phyloP scores from a whole-genome alignment of 1,139 yeast genomes.

The Taiozyma onychis region DNA sequence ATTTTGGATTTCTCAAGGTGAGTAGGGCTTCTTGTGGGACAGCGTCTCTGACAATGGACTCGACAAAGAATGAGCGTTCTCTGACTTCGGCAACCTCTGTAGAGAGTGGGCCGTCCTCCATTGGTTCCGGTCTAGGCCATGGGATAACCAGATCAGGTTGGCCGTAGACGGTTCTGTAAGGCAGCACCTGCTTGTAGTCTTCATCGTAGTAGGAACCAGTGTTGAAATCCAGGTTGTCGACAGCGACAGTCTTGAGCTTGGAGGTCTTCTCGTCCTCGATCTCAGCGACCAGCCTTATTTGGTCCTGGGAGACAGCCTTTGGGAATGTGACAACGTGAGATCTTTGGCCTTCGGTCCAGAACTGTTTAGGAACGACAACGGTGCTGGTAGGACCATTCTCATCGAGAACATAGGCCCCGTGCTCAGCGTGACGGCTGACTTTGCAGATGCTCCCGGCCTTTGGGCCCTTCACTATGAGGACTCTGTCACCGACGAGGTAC shows the following conservation, averaged over 20 bases:
- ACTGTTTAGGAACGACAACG: slow-evolving; percentile 57
- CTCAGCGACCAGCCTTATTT: slow-evolving; percentile 74
- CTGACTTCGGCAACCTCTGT: slow-evolving; percentile 58
- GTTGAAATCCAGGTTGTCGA: slow-evolving; percentile 62
- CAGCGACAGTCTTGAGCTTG: slow-evolving; percentile 58
- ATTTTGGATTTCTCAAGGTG: slow-evolving; percentile 66
- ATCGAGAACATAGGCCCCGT: slow-evolving; percentile 49
- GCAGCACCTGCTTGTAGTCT: slow-evolving; percentile 68
- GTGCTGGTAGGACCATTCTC: slow-evolving; percentile 51
- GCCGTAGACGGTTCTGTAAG: slow-evolving; percentile 71
- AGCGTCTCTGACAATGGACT: slow-evolving; percentile 60
- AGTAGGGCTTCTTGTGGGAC: slow-evolving; percentile 61
- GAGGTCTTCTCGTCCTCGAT: slow-evolving; percentile 62
- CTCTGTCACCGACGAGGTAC: slow-evolving; percentile 58
- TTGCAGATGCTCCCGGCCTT: slow-evolving; percentile 70
- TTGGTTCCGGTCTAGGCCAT: slow-evolving; percentile 78
- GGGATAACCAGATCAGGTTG: slow-evolving; percentile 65
- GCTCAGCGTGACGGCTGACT: slow-evolving; percentile 38
- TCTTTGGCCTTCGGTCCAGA: slow-evolving; percentile 70
- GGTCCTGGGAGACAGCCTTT: slow-evolving; percentile 52
- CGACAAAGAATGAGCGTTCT: slow-evolving; percentile 72
- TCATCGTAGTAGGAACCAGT: slow-evolving; percentile 65
- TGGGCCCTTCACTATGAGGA: slow-evolving; percentile 60
- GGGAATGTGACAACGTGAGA: slow-evolving; percentile 61
- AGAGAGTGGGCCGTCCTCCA: slow-evolving; percentile 49